Evolutionary conservation across 1,139 yeast species (phyloP), one percentile per base, ranked within the genome.

Genomic region (Geotrichum klebahnii): DNA sequence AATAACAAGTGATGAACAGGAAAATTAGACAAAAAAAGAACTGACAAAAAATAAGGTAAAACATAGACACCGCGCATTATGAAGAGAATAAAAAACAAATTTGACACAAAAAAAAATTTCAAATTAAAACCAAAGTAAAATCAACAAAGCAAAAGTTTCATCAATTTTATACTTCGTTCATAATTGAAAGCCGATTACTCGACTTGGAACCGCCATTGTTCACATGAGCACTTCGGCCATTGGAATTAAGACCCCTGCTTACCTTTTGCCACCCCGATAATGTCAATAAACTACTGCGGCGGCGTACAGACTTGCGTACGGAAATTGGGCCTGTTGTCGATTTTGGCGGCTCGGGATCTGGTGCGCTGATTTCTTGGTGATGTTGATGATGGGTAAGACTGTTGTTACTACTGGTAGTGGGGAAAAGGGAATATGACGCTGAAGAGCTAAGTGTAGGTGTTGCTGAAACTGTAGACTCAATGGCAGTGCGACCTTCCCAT

Each of bases 201-300:
- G n/a, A n/a, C n/a, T n/a, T n/a, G n/a, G n/a, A n/a, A n/a, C n/a
- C n/a, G n/a, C n/a, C n/a, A n/a, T n/a, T n/a, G n/a, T n/a, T n/a
- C n/a, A n/a, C n/a, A n/a, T n/a, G n/a, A n/a, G n/a, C n/a, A n/a
- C n/a, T n/a, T n/a, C n/a, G n/a, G n/a, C n/a, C n/a, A 22, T 33
- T n/a, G 3, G 32, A 4, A 14, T 38, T 38, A n/a, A 16, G 20
- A 8, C 20, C 33, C 5, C 20, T n/a, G 22, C 17, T n/a, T 5
- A 12, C 8, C 19, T 38, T 38, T 6, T 38, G 42, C 42, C 32
- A 26, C 20, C 42, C 42, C 5, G 32, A 16, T 8, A 38, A 24
- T 14, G 32, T 26, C 32, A 38, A 9, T n/a, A 38, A 38, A n/a
- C 42, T 38, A 33, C 42, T 38, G 29, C 42, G 42, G 12, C 42